Evolutionary conservation across 352 stramenopile species (phyloP), one percentile per base, ranked within the genome.

Genomic region (Plasmopara muralis): DNA sequence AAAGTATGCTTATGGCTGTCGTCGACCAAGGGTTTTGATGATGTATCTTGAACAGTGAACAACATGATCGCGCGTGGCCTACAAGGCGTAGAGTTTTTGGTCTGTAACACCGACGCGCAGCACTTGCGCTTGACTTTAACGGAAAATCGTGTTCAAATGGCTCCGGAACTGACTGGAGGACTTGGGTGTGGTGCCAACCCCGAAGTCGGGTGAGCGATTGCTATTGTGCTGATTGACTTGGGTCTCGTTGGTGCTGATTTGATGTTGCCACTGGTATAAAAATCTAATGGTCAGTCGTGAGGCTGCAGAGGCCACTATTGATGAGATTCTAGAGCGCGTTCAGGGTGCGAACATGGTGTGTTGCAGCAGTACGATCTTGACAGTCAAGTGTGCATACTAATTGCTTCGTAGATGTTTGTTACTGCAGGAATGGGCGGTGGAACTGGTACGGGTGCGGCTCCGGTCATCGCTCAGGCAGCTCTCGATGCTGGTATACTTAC

Each of bases 101-200:
- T 96, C 29, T 95, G 87, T 72, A 96, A 96, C 68, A 96, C 87
- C 38, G 87, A 96, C 45, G 83, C 87, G 34, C 87, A 96, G 74
- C 87, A 96, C 46, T 62, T 96, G 50, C 84, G 85, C 52, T 95
- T 84, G 47, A 95, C 83, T 12, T 60, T 95, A 34, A 95, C 87
- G 20, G 85, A 95, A 50, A 96, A 96, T 60, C 82, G 87, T 43
- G 69, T 96, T 55, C 87, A 95, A 58, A 93, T 93, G 83, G 80
- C 78, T 3, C 84, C 87, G 12, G 82, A 93, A 28, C 63, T 95
- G 52, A 96, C 87, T 39, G 74, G 84, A 41, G 83, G 83, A 9
- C 62, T 93, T 5, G 83, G 83, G 10, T 91, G 80, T 60, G 83
- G 83, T 5, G 83, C 83, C 30, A 93, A 93, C 38, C 83, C 83